A percentile compares a stretch with the other conserved stretches of the same genome.
These are phyloP conservation scores for Lactuca saligna DNA, from an alignment of 129 eudicot genomes.

Conservation along the genomic window DNA sequence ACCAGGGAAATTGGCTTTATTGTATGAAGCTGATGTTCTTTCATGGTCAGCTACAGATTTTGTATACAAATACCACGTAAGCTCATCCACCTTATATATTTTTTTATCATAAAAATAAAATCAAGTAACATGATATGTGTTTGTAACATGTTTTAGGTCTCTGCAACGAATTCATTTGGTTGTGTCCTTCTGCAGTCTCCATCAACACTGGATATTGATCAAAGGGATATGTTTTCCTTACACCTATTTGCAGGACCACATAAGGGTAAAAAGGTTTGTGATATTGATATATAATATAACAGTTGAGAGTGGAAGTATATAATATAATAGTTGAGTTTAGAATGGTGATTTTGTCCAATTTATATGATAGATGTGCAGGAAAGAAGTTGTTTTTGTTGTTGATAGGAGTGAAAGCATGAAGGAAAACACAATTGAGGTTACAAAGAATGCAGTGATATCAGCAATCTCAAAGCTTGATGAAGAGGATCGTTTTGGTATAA, in stretches of 20 bases:
- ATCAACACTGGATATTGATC: conserved; percentile 49
- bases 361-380: conserved; percentile 59
- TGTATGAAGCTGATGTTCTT: conserved; percentile 64
- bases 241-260: conserved; percentile 64
- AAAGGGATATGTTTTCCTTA: conserved; percentile 63
- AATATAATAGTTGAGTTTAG: neutral
- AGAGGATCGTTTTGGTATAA: conserved; percentile 56
- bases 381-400: conserved; percentile 63
- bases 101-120: neutral
- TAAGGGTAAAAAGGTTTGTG: conserved; percentile 51
- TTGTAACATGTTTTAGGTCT: conserved; percentile 42
- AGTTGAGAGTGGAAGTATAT: neutral
- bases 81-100: conserved; percentile 17
- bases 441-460: conserved; percentile 56
- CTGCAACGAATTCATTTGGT: conserved; percentile 46
- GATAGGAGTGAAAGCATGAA: conserved; percentile 88
- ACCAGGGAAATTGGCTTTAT: conserved; percentile 54
- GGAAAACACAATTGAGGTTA: conserved; percentile 68
- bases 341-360: neutral
- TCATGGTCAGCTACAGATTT: conserved; percentile 67
- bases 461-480: conserved; percentile 61
- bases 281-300: neutral
- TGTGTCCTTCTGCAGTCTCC: conserved; percentile 71
- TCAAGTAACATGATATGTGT: neutral
- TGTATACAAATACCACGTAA: conserved; percentile 53